phyloP scores from a whole-genome alignment of 2,329 filamentous ascomycete species.

The Paradendryphiella salina region DNA sequence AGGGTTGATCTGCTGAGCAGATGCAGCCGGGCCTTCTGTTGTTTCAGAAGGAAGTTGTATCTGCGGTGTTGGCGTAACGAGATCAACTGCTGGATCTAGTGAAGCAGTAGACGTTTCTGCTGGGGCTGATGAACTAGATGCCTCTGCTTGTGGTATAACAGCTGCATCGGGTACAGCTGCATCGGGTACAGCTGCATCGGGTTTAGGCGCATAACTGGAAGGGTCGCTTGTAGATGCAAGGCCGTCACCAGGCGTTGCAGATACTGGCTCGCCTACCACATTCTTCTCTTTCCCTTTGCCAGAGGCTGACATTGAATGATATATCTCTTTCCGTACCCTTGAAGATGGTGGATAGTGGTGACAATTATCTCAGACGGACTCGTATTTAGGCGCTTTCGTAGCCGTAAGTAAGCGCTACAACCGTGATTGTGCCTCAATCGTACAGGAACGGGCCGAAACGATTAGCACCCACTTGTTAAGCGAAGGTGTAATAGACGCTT shows the following conservation, averaged over 20 bases:
- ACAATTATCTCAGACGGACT: neutral
- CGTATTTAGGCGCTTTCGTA: neutral
- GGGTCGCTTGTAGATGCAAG: neutral
- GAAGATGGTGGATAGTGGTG: neutral
- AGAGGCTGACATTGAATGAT: neutral
- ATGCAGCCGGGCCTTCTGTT: conserved; percentile 8
- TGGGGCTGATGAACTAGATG: neutral
- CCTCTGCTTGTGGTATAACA: neutral
- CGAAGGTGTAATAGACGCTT: neutral
- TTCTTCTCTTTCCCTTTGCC: conserved; percentile 8
- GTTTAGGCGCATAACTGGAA: neutral
- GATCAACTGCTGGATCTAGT: neutral
- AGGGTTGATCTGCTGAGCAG: conserved; percentile 17
- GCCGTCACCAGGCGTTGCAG: neutral
- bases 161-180: neutral
- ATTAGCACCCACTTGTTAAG: conserved; percentile 2
- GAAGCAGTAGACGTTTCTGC: neutral
- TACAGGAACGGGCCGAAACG: conserved; percentile 7
- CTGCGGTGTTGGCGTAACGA: neutral
- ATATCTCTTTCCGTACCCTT: neutral
- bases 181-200: neutral
- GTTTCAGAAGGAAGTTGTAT: conserved; percentile 1
- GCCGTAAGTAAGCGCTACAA: neutral
- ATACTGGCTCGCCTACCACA: neutral
- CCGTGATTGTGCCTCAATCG: conserved; percentile 6